Evolutionary conservation across 2,329 filamentous ascomycete species (phyloP).

Genomic region (Tympanopsis confertula): DNA sequence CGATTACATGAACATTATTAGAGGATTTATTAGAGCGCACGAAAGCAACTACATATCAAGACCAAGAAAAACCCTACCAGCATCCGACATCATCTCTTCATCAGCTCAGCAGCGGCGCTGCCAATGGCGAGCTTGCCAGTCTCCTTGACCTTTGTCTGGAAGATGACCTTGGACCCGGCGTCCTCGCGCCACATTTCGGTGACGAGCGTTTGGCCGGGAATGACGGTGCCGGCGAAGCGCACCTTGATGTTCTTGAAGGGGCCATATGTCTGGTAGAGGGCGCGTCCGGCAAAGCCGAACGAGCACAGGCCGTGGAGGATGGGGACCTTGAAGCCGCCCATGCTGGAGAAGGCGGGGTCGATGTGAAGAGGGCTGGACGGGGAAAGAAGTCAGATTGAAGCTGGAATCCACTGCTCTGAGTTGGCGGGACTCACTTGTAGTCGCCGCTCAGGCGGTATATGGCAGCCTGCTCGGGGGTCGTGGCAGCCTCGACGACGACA

Average conservation of each 20-base stretch:
- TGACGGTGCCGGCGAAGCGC: conserved; percentile 72
- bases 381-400: background rate
- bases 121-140: conserved; percentile 81
- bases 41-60: too few relatives aligned
- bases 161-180: conserved; percentile 53
- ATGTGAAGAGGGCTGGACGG: conserved; percentile 69
- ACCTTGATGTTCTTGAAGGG: conserved; percentile 86
- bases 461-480: conserved; percentile 80
- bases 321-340: conserved; percentile 85
- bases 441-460: conserved; percentile 90
- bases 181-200: conserved; percentile 92
- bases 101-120: conserved; percentile 67
- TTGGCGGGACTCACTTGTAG: conserved; percentile 49
- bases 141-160: conserved; percentile 83
- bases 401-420: background rate
- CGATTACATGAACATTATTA: too few relatives aligned
- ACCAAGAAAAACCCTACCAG: too few relatives aligned
- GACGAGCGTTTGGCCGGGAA: conserved; percentile 78
- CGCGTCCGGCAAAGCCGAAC: conserved; percentile 84
- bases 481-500: conserved; percentile 72
- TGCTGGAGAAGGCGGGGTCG: conserved; percentile 85
- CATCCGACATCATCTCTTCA: conserved; percentile 27
- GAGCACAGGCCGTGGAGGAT: conserved; percentile 96
- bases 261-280: conserved; percentile 75
- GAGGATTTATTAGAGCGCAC: too few relatives aligned